Evolutionary conservation across 78 protist species (phyloP).

Genomic region (Paulinella micropora): DNA sequence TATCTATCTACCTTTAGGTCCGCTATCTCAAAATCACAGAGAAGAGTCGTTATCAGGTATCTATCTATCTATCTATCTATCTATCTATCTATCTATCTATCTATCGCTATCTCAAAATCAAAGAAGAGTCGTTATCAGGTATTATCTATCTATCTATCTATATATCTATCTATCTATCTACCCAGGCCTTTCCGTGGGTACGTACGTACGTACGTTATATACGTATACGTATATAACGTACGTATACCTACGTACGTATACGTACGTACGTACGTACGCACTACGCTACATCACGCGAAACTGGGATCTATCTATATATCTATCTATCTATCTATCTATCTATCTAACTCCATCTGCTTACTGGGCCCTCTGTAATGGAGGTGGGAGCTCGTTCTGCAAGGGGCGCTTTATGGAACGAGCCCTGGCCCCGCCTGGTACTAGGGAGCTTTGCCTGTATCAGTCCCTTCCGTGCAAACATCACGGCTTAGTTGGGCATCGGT

Average conservation of each 20-base stretch:
- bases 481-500: too few relatives aligned
- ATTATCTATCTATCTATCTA: neutral
- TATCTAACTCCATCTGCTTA: too few relatives aligned
- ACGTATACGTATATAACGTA: neutral
- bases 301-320: too few relatives aligned
- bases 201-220: neutral
- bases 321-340: too few relatives aligned
- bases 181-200: neutral
- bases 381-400: too few relatives aligned
- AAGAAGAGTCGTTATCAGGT: constrained; percentile 90
- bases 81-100: neutral
- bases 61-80: neutral
- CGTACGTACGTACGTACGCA: too few relatives aligned
- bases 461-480: too few relatives aligned
- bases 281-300: too few relatives aligned
- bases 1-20: constrained; percentile 35
- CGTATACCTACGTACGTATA: neutral
- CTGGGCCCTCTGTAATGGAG: too few relatives aligned
- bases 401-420: too few relatives aligned
- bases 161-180: neutral
- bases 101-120: constrained; percentile 88
- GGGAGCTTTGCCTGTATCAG: too few relatives aligned
- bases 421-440: too few relatives aligned
- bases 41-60: constrained; percentile 86
- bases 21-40: constrained; percentile 90